Evolutionary conservation across 495 filamentous ascomycete species (phyloP), one percentile per base, ranked within the genome.

Genomic region (Thozetella sp.): DNA sequence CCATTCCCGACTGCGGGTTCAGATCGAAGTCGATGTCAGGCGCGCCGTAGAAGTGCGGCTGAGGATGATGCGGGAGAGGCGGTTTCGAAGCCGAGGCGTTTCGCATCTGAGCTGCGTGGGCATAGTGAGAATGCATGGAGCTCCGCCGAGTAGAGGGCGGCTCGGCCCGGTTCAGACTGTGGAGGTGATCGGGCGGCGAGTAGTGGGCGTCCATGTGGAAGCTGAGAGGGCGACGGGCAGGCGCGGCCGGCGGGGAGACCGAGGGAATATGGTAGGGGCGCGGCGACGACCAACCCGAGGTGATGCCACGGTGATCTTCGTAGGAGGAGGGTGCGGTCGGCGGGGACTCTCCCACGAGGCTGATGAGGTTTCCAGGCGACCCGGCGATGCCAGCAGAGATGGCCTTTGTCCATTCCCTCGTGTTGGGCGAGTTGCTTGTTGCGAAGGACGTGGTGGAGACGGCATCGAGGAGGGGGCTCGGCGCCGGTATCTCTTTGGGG

Each of bases 51-150:
- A 83, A 84, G 61, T 93, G 89, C 10, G 91, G 77, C 72, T 96
- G 93, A 0, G 89, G 87, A 54, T 92, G 83, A 73, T 96, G 92
- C 6, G 92, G 92, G 20, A 88, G 84, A 27, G 92, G 91, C n/a
- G 87, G 87, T 55, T 87, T 80, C 19, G 76, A 20, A 48, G 10
- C 3, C 6, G 43, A 74, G 17, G 67, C 70, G 46, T 75, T 69
- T 26, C 78, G 73, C 9, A 71, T 72, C 13, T 77, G 69, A 12
- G 77, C n/a, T n/a, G n/a, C n/a, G n/a, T n/a, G n/a, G n/a, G n/a
- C 71, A 55, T 77, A 79, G 22, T 82, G 83, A 2, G 85, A 86
- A 60, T 86, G 84, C 81, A 88, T 84, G 20, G 84, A 87, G 56
- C 83, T 80, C 62, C 86, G 75, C 48, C 83, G 68, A 22, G 68